These are phyloP conservation scores for Calamus simplicifolius DNA, from an alignment of 176 grass and related monocot species.

Conservation along the genomic window DNA sequence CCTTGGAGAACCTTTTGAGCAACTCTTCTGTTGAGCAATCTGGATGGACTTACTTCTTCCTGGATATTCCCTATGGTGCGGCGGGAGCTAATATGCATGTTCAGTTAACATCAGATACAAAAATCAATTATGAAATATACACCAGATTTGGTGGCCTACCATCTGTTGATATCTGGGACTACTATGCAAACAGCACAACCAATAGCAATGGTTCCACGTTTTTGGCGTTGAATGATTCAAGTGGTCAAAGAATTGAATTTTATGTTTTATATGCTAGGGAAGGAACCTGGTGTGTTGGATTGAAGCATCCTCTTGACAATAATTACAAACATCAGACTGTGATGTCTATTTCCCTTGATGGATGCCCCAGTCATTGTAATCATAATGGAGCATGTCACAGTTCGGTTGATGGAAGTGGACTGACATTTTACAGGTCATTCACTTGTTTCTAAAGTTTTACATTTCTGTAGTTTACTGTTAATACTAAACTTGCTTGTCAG, in stretches of 20 bases:
- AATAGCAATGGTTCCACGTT: slow-evolving; percentile 49
- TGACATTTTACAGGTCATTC: slow-evolving; percentile 88
- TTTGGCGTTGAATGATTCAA: slow-evolving; percentile 54
- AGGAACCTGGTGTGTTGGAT: slow-evolving; percentile 76
- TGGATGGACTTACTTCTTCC: slow-evolving; percentile 89
- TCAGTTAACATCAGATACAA: slow-evolving; percentile 67
- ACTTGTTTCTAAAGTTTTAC: slow-evolving; percentile 2
- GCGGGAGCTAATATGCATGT: slow-evolving; percentile 68
- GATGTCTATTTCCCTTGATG: slow-evolving; percentile 81
- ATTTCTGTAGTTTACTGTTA: no score
- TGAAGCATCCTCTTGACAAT: slow-evolving; percentile 64
- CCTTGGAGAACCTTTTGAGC: slow-evolving; percentile 60
- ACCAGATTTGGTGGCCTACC: slow-evolving; percentile 73
- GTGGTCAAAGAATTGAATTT: slow-evolving; percentile 55
- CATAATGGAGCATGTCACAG: slow-evolving; percentile 65
- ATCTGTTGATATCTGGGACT: slow-evolving; percentile 76
- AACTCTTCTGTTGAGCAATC: slow-evolving; percentile 50
- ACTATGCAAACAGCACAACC: slow-evolving; percentile 58
- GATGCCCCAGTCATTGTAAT: slow-evolving; percentile 79
- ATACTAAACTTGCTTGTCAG: no score
- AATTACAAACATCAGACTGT: slow-evolving; percentile 33
- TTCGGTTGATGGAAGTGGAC: slow-evolving; percentile 76
- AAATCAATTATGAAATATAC: slow-evolving; percentile 75
- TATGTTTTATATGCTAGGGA: slow-evolving; percentile 91
- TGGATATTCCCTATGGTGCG: slow-evolving; percentile 82